Percentiles rank a stretch among this genome's conserved stretches.
phyloP scores from a whole-genome alignment of 352 stramenopile species.

The Phytophthora litchii region DNA sequence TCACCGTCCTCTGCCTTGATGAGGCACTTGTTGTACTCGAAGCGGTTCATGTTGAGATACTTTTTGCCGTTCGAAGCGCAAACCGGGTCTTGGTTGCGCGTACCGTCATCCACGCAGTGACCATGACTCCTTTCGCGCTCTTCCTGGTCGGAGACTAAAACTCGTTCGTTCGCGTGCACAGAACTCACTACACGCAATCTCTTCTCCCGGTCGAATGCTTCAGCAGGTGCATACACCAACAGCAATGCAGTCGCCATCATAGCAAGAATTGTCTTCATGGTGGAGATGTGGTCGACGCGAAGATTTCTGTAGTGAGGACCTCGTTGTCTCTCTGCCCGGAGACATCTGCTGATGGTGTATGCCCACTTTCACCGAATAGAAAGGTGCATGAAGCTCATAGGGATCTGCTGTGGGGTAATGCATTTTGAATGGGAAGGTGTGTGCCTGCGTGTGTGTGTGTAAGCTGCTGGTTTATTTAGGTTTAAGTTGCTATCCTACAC shows the following conservation, averaged over 20 bases:
- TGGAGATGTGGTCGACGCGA: background rate
- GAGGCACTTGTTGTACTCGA: constrained; percentile 57
- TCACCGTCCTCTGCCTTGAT: constrained; percentile 28
- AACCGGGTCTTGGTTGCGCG: constrained; percentile 45
- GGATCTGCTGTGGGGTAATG: constrained; percentile 23
- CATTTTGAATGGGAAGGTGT: constrained; percentile 7
- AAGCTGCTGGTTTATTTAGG: constrained; percentile 20
- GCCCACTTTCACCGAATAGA: constrained; percentile 12
- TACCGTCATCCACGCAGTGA: constrained; percentile 43
- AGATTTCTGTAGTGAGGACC: constrained; percentile 20
- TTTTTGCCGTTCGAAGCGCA: constrained; percentile 60
- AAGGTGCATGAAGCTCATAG: constrained; percentile 5
- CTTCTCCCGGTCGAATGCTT: constrained; percentile 31
- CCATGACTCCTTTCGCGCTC: constrained; percentile 23
- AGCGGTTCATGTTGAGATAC: constrained; percentile 58
- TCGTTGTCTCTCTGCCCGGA: background rate
- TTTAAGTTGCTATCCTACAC: constrained; percentile 32
- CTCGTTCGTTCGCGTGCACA: constrained; percentile 40
- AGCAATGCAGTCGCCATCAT: constrained; percentile 14
- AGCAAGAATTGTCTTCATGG: constrained; percentile 17
- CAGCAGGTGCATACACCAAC: constrained; percentile 9
- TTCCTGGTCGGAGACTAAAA: constrained; percentile 26
- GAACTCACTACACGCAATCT: constrained; percentile 33
- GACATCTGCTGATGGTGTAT: constrained; percentile 23
- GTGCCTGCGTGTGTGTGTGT: constrained; percentile 7